These are phyloP conservation scores for Acanthamoeba rhysodes DNA, from an alignment of 208 protist species.

Conservation along the genomic window DNA sequence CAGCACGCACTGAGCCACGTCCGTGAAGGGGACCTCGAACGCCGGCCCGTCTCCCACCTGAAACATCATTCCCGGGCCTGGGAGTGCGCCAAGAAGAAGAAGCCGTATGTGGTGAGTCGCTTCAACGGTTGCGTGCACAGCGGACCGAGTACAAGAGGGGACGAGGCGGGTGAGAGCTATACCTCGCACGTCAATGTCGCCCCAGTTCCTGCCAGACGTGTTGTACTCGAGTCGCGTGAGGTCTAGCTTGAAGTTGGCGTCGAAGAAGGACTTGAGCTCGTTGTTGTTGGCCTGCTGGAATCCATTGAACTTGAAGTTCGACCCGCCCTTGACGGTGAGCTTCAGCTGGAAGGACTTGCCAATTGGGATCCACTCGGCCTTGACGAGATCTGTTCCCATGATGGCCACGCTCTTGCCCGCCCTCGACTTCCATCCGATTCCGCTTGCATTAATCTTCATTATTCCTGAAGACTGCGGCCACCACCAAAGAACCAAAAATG, in stretches of 20 bases:
- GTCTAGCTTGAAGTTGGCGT: slow-evolving; percentile 74
- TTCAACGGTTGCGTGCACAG: not conserved
- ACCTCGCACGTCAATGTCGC: slow-evolving; percentile 76
- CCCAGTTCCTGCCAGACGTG: slow-evolving; percentile 85
- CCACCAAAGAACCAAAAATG: not conserved
- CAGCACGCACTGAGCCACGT: slow-evolving; percentile 76
- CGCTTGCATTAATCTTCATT: slow-evolving; percentile 47
- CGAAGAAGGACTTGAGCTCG: slow-evolving; percentile 74
- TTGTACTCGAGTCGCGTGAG: slow-evolving; percentile 72
- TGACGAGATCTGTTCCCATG: slow-evolving; percentile 15
- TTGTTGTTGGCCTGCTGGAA: slow-evolving; percentile 71
- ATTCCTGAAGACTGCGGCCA: not conserved
- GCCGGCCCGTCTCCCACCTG: slow-evolving; percentile 49
- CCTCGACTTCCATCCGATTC: slow-evolving; percentile 37
- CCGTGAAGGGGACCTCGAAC: slow-evolving; percentile 84
- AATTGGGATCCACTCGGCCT: slow-evolving; percentile 78
- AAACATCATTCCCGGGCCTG: slow-evolving; percentile 74
- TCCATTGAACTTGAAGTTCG: slow-evolving; percentile 81
- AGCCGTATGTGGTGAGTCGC: not conserved
- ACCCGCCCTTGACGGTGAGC: slow-evolving; percentile 80
- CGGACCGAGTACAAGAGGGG: not conserved
- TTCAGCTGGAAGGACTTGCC: slow-evolving; percentile 80
- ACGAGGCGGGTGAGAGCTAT: not conserved
- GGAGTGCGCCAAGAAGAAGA: not conserved
- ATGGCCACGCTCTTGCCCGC: slow-evolving; percentile 45